Conservation (phyloP, 1,284 basidiomycete species). For the Tylopilus sp. region DNA sequence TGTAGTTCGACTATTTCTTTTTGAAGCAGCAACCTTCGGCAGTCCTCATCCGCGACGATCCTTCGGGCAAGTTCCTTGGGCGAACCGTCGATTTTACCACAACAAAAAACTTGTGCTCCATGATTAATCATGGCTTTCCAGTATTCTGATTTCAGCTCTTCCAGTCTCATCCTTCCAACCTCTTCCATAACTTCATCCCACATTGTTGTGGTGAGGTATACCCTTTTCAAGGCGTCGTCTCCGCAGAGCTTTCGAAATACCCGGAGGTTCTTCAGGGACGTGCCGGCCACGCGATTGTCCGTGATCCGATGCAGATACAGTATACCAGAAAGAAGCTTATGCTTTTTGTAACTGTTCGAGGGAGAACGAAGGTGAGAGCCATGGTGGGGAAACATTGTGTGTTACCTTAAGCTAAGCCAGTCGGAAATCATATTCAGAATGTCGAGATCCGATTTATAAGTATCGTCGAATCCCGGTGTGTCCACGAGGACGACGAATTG, state of each 20-base stretch:
- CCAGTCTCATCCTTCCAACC: conserved; percentile 27
- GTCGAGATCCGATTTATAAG: conserved; percentile 27
- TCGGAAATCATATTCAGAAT: conserved; percentile 31
- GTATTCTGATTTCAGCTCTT: conserved; percentile 30
- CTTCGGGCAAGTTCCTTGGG: conserved; percentile 3
- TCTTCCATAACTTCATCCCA: conserved; percentile 32
- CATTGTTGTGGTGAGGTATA: conserved; percentile 54
- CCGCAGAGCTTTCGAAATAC: conserved; percentile 50
- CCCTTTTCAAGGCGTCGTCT: conserved; percentile 15
- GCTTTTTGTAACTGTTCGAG: conserved; percentile 43
- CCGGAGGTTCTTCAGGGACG: conserved; percentile 52
- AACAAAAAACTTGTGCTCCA: background rate
- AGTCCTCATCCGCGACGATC: background rate
- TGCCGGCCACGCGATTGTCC: conserved; percentile 57
- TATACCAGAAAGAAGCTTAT: conserved; percentile 49
- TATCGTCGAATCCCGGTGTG: conserved; percentile 3
- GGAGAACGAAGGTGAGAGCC: background rate
- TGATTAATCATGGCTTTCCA: conserved; percentile 9
- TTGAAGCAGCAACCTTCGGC: background rate
- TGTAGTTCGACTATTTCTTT: conserved; percentile 4
- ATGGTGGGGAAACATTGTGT: background rate
- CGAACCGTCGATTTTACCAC: background rate
- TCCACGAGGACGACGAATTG: conserved; percentile 12
- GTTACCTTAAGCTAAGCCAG: conserved; percentile 26
- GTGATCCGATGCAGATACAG: conserved; percentile 63